phyloP scores from a whole-genome alignment of 495 filamentous ascomycete genomes.

The Aspergillus sclerotiicarbonarius region DNA sequence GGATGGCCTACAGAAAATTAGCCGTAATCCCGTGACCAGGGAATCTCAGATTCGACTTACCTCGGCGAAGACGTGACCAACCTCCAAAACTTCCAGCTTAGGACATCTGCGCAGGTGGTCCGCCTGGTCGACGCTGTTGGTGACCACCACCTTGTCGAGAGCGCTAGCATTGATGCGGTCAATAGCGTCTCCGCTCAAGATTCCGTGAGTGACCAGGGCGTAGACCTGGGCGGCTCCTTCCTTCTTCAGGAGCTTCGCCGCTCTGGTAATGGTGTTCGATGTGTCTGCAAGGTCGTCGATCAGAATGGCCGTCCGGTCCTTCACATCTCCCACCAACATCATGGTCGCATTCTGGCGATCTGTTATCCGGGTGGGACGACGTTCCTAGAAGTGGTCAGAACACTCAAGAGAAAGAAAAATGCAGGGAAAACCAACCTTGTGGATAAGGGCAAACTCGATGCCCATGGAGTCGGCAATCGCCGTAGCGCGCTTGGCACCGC shows the following conservation, averaged over 20 bases:
- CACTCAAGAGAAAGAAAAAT: constrained; percentile 14
- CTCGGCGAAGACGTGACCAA: constrained; percentile 92
- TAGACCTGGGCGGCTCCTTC: constrained; percentile 86
- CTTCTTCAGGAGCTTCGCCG: constrained; percentile 94
- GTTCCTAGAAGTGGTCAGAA: constrained; percentile 62
- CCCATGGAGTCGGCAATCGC: constrained; percentile 91
- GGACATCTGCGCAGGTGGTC: constrained; percentile 70
- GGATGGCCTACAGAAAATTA: constrained; percentile 66
- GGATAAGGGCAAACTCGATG: constrained; percentile 93
- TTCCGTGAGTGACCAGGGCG: constrained; percentile 89
- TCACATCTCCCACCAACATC: constrained; percentile 95
- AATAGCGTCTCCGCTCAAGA: constrained; percentile 91
- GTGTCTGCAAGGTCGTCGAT: constrained; percentile 96
- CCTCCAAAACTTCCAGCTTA: constrained; percentile 90
- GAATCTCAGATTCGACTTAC: constrained; percentile 37
- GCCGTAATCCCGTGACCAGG: constrained; percentile 9
- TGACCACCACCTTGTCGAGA: constrained; percentile 88
- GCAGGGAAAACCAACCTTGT: constrained; percentile 69
- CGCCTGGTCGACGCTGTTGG: constrained; percentile 90
- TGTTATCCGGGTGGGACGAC: constrained; percentile 87
- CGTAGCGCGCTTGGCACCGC: constrained; percentile 95
- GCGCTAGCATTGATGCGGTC: constrained; percentile 88
- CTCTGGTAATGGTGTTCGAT: constrained; percentile 92
- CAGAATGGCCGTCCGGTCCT: constrained; percentile 76
- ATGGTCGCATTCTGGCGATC: constrained; percentile 96